Base-by-base conservation (phyloP, 139 green algal species). In the Chlorella sp. region DNA sequence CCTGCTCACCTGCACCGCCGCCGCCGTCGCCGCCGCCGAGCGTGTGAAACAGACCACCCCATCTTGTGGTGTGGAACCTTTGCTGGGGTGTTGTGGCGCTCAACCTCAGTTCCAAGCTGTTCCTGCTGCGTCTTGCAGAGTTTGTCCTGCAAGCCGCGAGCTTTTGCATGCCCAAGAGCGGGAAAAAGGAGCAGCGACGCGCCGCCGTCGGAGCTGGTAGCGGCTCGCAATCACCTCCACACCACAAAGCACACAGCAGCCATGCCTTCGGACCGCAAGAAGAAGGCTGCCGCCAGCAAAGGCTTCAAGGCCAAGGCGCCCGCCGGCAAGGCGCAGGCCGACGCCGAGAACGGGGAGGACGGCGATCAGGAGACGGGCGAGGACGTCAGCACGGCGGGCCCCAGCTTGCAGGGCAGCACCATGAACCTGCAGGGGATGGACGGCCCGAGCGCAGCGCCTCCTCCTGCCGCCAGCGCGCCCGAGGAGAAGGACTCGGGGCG, bases 401-500 rank as follows among this genome's bases (percentile, higher is more conserved):
- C 31, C 31, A 51, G 64, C 64, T 29, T 68, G 0, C 26, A 70
- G 29, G 55, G 27, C 1, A 27, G n/a, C 14, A 17, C 20, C 31
- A 73, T 62, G 32, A 30, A 27, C 49, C 35, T 73, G 1, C 49
- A 69, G 49, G 55, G 70, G 31, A 14, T 78, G 35, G 34, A 4
- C 66, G 30, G 73, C n/a, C 17, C 27, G 27, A 63, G 17, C 17
- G 17, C 55, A 63, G 23, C 55, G 17, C 55, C 62, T 22, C 5
- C 62, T 69, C 6, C 62, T 36, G 75, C 68, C 24, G 61, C 80
- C 26, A 49, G 42, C 17, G 66, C 66, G 61, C 32, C 70, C 63
- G n/a, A 50, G 71, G 70, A 66, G 49, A 23, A 29, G 5, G 63
- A 84, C 63, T 82, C 65, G 14, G 83, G 86, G 26, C 74, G 87